Evolutionary conservation across 306 rosid species (phyloP).

Genomic region (Trichosanthes truncata): DNA sequence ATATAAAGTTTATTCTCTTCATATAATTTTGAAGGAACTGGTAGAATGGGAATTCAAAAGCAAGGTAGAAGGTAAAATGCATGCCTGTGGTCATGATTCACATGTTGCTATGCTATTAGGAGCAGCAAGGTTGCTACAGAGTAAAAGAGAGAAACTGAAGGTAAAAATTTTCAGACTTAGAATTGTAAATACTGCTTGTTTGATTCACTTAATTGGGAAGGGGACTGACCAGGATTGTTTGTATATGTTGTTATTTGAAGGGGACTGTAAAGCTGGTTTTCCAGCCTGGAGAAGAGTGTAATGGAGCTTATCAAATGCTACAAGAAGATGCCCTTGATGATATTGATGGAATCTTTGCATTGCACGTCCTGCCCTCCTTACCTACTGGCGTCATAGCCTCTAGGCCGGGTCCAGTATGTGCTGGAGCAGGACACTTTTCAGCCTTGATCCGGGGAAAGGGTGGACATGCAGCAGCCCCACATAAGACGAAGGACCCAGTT

Average conservation of each 20-base stretch:
- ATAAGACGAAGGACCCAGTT: constrained; percentile 26
- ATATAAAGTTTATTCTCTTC: background rate
- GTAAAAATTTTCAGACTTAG: background rate
- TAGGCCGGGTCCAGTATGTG: constrained; percentile 27
- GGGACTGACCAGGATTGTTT: background rate
- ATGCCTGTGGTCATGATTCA: constrained; percentile 44
- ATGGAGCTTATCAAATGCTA: constrained; percentile 34
- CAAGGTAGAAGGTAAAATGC: constrained; percentile 42
- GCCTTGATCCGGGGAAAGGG: constrained; percentile 30
- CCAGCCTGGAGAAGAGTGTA: constrained; percentile 36
- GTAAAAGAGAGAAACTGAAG: constrained; percentile 14
- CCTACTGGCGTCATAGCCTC: constrained; percentile 32
- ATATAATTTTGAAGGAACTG: constrained; percentile 25
- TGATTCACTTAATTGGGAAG: background rate
- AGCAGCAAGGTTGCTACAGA: constrained; percentile 43
- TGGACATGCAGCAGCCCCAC: constrained; percentile 33
- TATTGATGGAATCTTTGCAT: constrained; percentile 21
- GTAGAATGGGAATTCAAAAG: constrained; percentile 45
- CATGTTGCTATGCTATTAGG: constrained; percentile 51
- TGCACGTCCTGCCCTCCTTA: constrained; percentile 25
- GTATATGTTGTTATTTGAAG: constrained; percentile 7
- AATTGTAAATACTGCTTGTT: background rate
- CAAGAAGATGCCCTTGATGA: constrained; percentile 19
- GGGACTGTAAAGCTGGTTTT: constrained; percentile 39
- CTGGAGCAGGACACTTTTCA: constrained; percentile 27